Evolutionary conservation across 495 filamentous ascomycete species (phyloP).

Genomic region (Symbiotaphrina buchneri): DNA sequence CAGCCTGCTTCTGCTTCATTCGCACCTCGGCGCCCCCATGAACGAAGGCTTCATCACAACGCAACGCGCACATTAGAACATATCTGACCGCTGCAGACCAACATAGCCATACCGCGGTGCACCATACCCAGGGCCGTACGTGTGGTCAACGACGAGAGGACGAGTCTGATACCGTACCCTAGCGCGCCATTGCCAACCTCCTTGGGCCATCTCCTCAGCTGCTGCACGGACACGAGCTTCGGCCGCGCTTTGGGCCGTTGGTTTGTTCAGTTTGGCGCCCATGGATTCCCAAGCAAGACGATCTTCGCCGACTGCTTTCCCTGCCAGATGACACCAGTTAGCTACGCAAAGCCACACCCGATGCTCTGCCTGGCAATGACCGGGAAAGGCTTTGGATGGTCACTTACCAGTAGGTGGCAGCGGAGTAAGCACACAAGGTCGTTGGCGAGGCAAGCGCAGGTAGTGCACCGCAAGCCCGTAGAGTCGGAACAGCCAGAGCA

Average conservation of each 20-base stretch:
- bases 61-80: too few species aligned
- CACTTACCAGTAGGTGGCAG: constrained; percentile 3
- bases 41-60: too few species aligned
- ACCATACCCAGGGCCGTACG: too few species aligned
- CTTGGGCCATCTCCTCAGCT: constrained; percentile 2
- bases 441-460: constrained; percentile 5
- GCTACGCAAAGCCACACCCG: constrained; percentile 5
- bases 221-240: constrained; percentile 5
- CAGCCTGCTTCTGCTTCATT: too few species aligned
- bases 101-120: too few species aligned
- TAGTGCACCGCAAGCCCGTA: constrained; percentile 5
- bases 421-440: constrained; percentile 5
- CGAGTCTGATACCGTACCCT: constrained; percentile 5
- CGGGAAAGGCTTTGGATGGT: constrained; percentile 6
- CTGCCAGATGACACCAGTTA: constrained; percentile 5
- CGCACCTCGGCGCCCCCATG: too few species aligned
- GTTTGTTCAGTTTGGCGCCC: constrained; percentile 5
- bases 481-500: constrained; percentile 3
- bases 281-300: constrained; percentile 5
- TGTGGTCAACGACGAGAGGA: constrained; percentile 4
- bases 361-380: constrained; percentile 6
- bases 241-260: neutral
- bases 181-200: constrained; percentile 5
- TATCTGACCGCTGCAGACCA: too few species aligned
- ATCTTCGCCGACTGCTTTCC: constrained; percentile 2